Conservation (phyloP, 2,329 filamentous ascomycete genomes). For the Curvularia sp. region DNA sequence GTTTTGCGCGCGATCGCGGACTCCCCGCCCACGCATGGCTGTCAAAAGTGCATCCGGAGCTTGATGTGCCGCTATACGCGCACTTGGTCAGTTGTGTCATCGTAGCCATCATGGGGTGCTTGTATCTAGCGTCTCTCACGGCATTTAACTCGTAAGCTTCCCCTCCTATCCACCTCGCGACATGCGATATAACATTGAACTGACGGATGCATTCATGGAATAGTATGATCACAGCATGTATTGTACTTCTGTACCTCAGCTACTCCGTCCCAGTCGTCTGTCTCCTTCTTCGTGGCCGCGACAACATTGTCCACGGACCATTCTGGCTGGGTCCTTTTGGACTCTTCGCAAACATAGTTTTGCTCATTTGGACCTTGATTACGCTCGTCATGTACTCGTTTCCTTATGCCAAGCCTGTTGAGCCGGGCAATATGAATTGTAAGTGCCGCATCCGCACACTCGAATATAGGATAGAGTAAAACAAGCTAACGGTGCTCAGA, state of each 20-base stretch:
- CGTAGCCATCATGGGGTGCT: constrained; percentile 56
- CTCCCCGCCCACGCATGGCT: constrained; percentile 56
- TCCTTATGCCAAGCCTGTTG: constrained; percentile 43
- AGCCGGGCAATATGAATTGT: constrained; percentile 45
- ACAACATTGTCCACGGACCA: constrained; percentile 54
- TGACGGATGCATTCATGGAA: background rate
- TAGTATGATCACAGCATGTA: constrained; percentile 55
- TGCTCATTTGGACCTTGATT: constrained; percentile 58
- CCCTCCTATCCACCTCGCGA: background rate
- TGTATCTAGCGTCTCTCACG: constrained; percentile 55
- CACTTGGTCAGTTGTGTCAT: constrained; percentile 55
- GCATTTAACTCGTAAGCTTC: constrained; percentile 52
- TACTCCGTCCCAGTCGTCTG: constrained; percentile 56
- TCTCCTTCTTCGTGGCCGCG: constrained; percentile 55
- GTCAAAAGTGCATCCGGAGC: constrained; percentile 49
- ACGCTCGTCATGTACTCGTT: constrained; percentile 58
- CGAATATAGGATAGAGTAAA: constrained; percentile 17
- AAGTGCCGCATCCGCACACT: background rate
- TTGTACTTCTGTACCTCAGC: constrained; percentile 51
- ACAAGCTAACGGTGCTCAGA: constrained; percentile 5
- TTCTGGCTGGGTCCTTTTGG: constrained; percentile 59
- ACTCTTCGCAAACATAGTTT: constrained; percentile 53
- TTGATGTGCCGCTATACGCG: constrained; percentile 57
- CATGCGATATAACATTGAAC: background rate
- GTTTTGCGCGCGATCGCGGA: constrained; percentile 61